A percentile compares a stretch with the other conserved stretches of the same genome.
phyloP scores from a whole-genome alignment of 2,329 filamentous ascomycete genomes.

The Fusarium duplospermum region DNA sequence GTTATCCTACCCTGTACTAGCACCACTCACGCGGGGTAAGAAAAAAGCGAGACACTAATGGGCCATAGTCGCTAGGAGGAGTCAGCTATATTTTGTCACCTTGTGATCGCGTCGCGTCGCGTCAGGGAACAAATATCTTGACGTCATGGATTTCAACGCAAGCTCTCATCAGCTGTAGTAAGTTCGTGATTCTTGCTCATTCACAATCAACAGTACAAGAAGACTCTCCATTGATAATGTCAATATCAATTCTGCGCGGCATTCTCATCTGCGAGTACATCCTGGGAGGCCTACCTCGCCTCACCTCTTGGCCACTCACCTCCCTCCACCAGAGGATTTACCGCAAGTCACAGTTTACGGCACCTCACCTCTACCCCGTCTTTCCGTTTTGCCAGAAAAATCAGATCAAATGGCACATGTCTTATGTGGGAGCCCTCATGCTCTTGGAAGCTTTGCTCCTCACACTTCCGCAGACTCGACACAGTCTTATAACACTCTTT shows the following conservation, averaged over 20 bases:
- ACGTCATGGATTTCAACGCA: not conserved
- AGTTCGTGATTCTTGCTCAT: not conserved
- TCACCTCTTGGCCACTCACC: not conserved
- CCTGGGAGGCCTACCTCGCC: not conserved
- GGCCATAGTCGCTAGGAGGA: not conserved
- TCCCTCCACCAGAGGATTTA: not conserved
- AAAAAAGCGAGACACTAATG: not conserved
- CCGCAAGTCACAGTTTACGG: not conserved
- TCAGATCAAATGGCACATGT: not conserved
- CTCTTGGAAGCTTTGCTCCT: not conserved
- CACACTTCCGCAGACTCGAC: not conserved
- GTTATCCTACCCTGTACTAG: not conserved
- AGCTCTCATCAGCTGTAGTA: not conserved
- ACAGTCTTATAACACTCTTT: not conserved
- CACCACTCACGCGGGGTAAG: not conserved
- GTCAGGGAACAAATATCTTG: not conserved
- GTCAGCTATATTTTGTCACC: not conserved
- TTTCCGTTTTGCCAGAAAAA: not conserved
- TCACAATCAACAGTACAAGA: fast-evolving
- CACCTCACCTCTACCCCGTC: not conserved
- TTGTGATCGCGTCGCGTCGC: not conserved
- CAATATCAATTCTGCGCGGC: not conserved
- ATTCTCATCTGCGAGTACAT: not conserved
- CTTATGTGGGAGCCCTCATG: not conserved
- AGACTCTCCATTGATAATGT: not conserved